These are phyloP conservation scores for Aspergillus flavus DNA, from an alignment of 2,329 filamentous ascomycete species.

Conservation along the genomic window DNA sequence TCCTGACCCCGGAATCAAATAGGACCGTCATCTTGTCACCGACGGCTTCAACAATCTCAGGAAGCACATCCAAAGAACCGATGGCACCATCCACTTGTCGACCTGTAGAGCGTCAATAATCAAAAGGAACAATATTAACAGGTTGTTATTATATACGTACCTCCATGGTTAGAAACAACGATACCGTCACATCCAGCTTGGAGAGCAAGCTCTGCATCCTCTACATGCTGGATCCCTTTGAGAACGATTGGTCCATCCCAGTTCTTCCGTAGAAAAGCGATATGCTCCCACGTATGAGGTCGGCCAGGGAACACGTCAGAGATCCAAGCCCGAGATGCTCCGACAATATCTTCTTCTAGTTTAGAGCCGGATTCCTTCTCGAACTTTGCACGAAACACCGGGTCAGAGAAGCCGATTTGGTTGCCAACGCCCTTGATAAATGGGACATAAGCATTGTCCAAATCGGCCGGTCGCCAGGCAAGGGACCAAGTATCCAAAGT, in stretches of 20 bases:
- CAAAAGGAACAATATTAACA: not conserved
- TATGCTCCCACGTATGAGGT: constrained; percentile 63
- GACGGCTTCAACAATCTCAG: constrained; percentile 64
- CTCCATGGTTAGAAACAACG: constrained; percentile 57
- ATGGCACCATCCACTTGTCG: constrained; percentile 56
- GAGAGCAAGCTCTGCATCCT: constrained; percentile 50
- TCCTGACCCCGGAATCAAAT: constrained; percentile 56
- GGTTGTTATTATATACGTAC: constrained; percentile 22
- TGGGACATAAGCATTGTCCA: constrained; percentile 59
- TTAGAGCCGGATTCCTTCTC: constrained; percentile 50
- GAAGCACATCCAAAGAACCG: constrained; percentile 56
- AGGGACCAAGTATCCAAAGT: constrained; percentile 73
- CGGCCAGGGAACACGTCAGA: constrained; percentile 55
- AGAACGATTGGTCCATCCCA: constrained; percentile 67
- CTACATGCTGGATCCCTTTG: constrained; percentile 60
- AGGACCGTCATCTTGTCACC: constrained; percentile 50
- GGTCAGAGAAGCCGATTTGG: constrained; percentile 66
- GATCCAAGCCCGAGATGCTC: constrained; percentile 59
- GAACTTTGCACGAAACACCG: constrained; percentile 64
- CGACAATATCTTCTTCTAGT: constrained; percentile 51
- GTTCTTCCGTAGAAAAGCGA: constrained; percentile 59
- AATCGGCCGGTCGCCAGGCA: constrained; percentile 67
- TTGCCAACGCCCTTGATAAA: constrained; percentile 63
- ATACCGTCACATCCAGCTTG: constrained; percentile 53
- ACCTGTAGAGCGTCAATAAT: constrained; percentile 23